These are phyloP conservation scores for Solanum chmielewskii DNA, from an alignment of 257 asterid species.

Conservation along the genomic window DNA sequence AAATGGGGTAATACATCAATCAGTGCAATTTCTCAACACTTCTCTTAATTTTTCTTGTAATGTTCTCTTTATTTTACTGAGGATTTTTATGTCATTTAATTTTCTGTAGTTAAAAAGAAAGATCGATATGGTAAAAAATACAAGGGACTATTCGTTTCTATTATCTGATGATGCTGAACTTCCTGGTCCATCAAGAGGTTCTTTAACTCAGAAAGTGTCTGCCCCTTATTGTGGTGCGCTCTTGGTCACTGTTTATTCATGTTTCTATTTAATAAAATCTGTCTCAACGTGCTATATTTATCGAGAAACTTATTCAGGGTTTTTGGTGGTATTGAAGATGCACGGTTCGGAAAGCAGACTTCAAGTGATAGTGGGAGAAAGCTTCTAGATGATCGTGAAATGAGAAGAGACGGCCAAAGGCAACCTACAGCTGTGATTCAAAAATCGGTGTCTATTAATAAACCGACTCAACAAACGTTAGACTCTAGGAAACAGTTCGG, in stretches of 20 bases:
- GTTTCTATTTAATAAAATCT: constrained; percentile 3
- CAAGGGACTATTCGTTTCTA: constrained; percentile 90
- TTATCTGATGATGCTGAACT: constrained; percentile 69
- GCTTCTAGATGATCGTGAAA: constrained; percentile 25
- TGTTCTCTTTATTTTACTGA: background rate
- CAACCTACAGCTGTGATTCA: constrained; percentile 31
- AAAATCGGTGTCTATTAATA: constrained; percentile 18
- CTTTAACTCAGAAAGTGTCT: constrained; percentile 31
- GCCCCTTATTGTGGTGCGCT: constrained; percentile 60
- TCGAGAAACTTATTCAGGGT: constrained; percentile 61
- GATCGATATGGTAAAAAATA: constrained; percentile 57
- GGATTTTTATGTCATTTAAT: background rate
- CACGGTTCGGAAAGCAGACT: constrained; percentile 27
- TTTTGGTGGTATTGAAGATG: constrained; percentile 74
- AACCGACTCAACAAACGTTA: constrained; percentile 6
- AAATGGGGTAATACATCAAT: constrained; percentile 39
- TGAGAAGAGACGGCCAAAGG: constrained; percentile 23
- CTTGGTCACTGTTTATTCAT: constrained; percentile 14
- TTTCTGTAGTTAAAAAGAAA: constrained; percentile 50
- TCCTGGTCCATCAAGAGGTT: constrained; percentile 44
- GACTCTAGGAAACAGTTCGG: constrained; percentile 39
- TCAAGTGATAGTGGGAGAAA: constrained; percentile 32
- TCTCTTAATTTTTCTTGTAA: background rate
- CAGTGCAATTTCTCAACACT: background rate
- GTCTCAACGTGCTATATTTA: constrained; percentile 19